Evolutionary conservation across 441 rosid genomes (phyloP).

Genomic region (Populus trichocarpa): DNA sequence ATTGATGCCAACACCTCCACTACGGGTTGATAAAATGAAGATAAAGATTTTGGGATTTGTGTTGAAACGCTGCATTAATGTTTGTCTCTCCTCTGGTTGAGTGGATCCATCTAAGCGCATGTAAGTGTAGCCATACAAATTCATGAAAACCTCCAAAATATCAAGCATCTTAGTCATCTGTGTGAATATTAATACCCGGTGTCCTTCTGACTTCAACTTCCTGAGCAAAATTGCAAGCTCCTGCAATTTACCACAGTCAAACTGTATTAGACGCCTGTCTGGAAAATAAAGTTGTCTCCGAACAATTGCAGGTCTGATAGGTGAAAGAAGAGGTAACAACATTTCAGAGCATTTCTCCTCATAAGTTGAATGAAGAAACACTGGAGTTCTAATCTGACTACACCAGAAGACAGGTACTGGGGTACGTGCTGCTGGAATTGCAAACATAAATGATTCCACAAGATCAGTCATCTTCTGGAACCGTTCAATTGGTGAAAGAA

Average conservation of each 20-base stretch:
- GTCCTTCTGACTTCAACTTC: constrained; percentile 93
- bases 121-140: constrained; percentile 94
- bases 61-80: constrained; percentile 98
- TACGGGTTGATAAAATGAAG: constrained; percentile 97
- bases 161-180: constrained; percentile 99
- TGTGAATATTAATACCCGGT: constrained; percentile 95
- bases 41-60: constrained; percentile 98
- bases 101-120: constrained; percentile 99
- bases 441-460: constrained; percentile 93
- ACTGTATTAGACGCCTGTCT: constrained; percentile 95
- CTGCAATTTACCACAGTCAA: constrained; percentile 99
- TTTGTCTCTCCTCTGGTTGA: constrained; percentile 98
- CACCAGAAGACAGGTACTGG: constrained; percentile 87
- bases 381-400: constrained; percentile 60
- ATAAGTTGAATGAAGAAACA: constrained; percentile 61
- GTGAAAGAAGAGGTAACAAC: constrained; percentile 76
- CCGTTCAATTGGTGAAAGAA: constrained; percentile 91
- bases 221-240: constrained; percentile 92
- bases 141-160: constrained; percentile 95
- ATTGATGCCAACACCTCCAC: constrained; percentile 99
- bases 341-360: constrained; percentile 63
- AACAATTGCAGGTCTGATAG: constrained; percentile 95
- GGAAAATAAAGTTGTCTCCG: constrained; percentile 97
- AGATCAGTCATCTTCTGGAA: constrained; percentile 75
- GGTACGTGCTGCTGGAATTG: constrained; percentile 95